Base-by-base conservation (phyloP, 768 basidiomycete species). In the Lactifluus piperatus region DNA sequence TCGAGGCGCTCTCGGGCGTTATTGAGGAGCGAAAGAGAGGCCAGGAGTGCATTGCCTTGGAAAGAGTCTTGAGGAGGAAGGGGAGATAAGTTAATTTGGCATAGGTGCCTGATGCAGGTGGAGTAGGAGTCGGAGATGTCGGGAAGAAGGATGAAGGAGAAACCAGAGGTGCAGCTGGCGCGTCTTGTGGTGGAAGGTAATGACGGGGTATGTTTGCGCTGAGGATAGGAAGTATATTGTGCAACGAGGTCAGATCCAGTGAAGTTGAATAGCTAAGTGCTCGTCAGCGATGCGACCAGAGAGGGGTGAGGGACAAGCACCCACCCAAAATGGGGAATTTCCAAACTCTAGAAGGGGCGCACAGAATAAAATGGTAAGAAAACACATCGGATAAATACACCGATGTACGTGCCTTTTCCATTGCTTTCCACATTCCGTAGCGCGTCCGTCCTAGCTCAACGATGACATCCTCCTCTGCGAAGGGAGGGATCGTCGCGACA, bases 351-450 rank as follows among this genome's bases (percentile, higher is more conserved):
- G 32, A 26, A 18, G 29, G 44, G 24, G 34, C n/a, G 13, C 11
- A 20, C 32, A 1, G 29, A 30, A 56, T 0, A 22, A n/a, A 48
- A 22, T 18, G n/a, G 24, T 41, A 5, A 37, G 48, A 18, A 20
- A 48, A 4, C 5, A 22, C 24, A 20, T n/a, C 34, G 27, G 29
- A 34, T 16, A 34, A 3, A 29, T 1, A 47, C 26, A 11, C 7
- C 20, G 2, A 39, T 20, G 44, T 20, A 62, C 73, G 27, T 50
- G 85, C 89, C 81, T 88, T 89, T 10, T 77, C 80, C 91, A 94
- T 94, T 2, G 89, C 86, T 65, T 88, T 89, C 85, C 83, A 94
- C 91, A 94, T 94, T 10, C 83, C 84, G 67, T 83, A 81, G 54
- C 91, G 76, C 14, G 88, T 91, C 63, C 89, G 75, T 5, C 83